Conservation (phyloP, 345 rosid species). For the Luvunga scandens region DNA sequence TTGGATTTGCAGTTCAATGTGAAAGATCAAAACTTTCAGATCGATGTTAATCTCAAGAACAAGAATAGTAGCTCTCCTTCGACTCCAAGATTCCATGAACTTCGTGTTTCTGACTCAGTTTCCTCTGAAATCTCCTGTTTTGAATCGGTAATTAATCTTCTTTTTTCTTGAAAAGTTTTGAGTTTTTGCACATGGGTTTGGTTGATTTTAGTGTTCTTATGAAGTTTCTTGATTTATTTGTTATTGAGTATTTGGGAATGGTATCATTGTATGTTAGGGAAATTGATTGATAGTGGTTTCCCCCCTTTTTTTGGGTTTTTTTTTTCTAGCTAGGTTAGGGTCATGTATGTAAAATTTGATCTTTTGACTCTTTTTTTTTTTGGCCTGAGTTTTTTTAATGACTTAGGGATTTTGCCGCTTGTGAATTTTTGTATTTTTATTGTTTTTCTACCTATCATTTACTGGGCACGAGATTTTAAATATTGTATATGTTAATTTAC, state of each 20-base stretch:
- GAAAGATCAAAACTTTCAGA: conserved; percentile 26
- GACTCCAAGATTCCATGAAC: conserved; percentile 25
- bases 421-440: neutral
- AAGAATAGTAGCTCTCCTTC: conserved; percentile 16
- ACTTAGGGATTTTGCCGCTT: neutral
- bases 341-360: neutral
- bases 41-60: conserved; percentile 18
- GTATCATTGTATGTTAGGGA: too few species aligned
- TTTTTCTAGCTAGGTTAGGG: neutral
- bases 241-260: neutral
- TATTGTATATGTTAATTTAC: neutral
- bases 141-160: conserved; percentile 40
- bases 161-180: neutral
- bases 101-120: conserved; percentile 28
- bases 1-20: conserved; percentile 34
- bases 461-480: neutral
- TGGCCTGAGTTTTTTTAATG: neutral
- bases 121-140: conserved; percentile 39
- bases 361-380: neutral
- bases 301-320: neutral
- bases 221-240: neutral
- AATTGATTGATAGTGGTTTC: neutral
- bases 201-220: neutral
- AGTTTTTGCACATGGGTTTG: neutral
- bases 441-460: neutral